A percentile compares a stretch with the other conserved stretches of the same genome.
phyloP scores from a whole-genome alignment of 306 rosid species.

The Dicorynia guianensis region DNA sequence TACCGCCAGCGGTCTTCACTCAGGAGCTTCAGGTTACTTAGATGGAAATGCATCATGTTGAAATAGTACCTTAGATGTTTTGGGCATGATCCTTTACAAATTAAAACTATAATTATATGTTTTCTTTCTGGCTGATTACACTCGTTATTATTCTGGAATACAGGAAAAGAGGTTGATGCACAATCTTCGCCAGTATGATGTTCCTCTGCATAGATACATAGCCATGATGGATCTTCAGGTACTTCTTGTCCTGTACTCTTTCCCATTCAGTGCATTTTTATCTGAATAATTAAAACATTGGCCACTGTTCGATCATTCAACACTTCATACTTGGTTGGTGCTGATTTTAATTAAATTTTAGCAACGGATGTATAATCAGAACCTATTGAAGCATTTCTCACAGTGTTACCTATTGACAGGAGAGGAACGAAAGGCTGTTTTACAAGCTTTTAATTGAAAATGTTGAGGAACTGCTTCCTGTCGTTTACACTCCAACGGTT shows the following conservation, averaged over 20 bases:
- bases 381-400: slow-evolving; percentile 16
- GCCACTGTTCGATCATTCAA: neutral
- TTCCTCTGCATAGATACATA: slow-evolving; percentile 85
- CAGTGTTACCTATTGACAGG: slow-evolving; percentile 55
- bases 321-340: neutral
- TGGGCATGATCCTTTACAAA: neutral
- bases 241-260: slow-evolving; percentile 1
- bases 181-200: slow-evolving; percentile 86
- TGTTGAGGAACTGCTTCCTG: slow-evolving; percentile 78
- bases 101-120: neutral
- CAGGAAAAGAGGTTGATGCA: slow-evolving; percentile 91
- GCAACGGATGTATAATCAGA: slow-evolving; percentile 2
- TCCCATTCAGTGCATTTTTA: neutral
- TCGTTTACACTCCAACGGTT: slow-evolving; percentile 79
- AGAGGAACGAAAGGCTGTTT: slow-evolving; percentile 77
- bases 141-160: slow-evolving; percentile 26
- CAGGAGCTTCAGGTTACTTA: slow-evolving; percentile 87
- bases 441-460: slow-evolving; percentile 74
- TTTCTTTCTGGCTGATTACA: slow-evolving; percentile 20
- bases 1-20: slow-evolving; percentile 75
- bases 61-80: neutral
- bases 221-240: slow-evolving; percentile 99
- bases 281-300: neutral
- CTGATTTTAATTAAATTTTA: neutral
- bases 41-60: neutral